Percentiles rank a stretch among this genome's conserved stretches.
Conservation (phyloP, 768 basidiomycete species). For the Gelatoporia subvermispora region DNA sequence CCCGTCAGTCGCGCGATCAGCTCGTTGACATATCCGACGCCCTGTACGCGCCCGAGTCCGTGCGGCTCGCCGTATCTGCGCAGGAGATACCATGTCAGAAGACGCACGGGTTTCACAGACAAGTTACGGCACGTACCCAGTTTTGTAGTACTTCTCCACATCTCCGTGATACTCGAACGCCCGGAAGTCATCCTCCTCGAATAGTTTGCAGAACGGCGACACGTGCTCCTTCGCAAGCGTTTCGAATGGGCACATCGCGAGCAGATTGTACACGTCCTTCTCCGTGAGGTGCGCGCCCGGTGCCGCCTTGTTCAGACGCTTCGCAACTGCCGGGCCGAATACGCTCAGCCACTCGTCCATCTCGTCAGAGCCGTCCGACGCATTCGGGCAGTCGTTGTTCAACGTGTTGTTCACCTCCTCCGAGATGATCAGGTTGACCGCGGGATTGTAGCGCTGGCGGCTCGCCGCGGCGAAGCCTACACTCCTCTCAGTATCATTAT, state of each 20-base stretch:
- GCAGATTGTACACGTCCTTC: slow-evolving; percentile 52
- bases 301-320: slow-evolving; percentile 54
- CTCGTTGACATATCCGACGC: slow-evolving; percentile 86
- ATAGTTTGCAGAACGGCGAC: slow-evolving; percentile 74
- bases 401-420: slow-evolving; percentile 63
- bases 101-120: background rate
- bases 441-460: slow-evolving; percentile 37
- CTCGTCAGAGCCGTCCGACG: slow-evolving; percentile 40
- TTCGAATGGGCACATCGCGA: slow-evolving; percentile 79
- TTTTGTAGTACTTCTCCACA: slow-evolving; percentile 73
- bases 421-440: slow-evolving; percentile 51
- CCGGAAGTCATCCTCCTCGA: slow-evolving; percentile 56
- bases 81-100: slow-evolving; percentile 13
- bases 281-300: slow-evolving; percentile 57
- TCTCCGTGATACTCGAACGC: slow-evolving; percentile 69
- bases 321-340: slow-evolving; percentile 52
- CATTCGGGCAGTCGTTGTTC: slow-evolving; percentile 55
- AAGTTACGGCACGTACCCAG: slow-evolving; percentile 50
- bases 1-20: slow-evolving; percentile 76
- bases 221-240: slow-evolving; percentile 45
- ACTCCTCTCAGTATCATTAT: too few species aligned
- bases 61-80: slow-evolving; percentile 53
- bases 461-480: slow-evolving; percentile 61
- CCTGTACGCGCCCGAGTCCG: slow-evolving; percentile 66
- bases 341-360: slow-evolving; percentile 49